Evolutionary conservation across 2,329 filamentous ascomycete species (phyloP).

Genomic region (Orbilia oligospora): DNA sequence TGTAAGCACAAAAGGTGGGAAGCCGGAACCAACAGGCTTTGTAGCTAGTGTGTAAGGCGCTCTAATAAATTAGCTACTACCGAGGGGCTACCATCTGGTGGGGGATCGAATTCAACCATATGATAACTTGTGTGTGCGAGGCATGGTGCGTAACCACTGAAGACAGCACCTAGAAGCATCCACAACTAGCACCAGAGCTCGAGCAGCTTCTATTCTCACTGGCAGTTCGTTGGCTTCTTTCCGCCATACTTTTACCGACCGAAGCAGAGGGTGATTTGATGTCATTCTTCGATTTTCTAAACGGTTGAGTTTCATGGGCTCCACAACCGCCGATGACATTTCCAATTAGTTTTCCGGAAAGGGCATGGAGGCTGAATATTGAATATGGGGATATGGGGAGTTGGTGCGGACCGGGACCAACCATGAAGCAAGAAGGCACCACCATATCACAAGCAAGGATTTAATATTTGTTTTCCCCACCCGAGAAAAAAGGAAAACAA

Average conservation of each 20-base stretch:
- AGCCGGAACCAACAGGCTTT: too few relatives aligned
- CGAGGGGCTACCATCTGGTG: too few relatives aligned
- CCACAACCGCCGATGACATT: conserved; percentile 30
- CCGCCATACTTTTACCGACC: conserved; percentile 9
- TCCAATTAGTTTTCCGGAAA: conserved; percentile 47
- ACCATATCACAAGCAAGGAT: too few relatives aligned
- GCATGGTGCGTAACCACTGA: conserved; percentile 25
- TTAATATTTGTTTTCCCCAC: conserved; percentile 53
- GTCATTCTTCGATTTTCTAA: conserved; percentile 10
- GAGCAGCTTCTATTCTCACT: conserved; percentile 47
- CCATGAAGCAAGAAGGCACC: conserved; percentile 25
- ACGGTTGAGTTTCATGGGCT: conserved; percentile 24
- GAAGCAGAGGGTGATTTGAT: conserved; percentile 46
- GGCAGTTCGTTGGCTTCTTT: conserved; percentile 18
- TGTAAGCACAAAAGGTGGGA: conserved; percentile 24
- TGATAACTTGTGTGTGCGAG: conserved; percentile 30
- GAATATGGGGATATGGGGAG: conserved; percentile 27
- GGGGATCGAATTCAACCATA: not conserved
- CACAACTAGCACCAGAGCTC: conserved; percentile 37
- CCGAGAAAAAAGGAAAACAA: conserved; percentile 46
- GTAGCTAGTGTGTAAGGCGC: conserved; percentile 31
- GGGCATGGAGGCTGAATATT: conserved; percentile 40
- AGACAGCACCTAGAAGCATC: conserved; percentile 41
- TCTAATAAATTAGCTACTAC: not conserved
- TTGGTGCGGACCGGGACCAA: conserved; percentile 36